Evolutionary conservation across 2,329 filamentous ascomycete genomes (phyloP), one percentile per base, ranked within the genome.

Genomic region (Xylaria digitata): DNA sequence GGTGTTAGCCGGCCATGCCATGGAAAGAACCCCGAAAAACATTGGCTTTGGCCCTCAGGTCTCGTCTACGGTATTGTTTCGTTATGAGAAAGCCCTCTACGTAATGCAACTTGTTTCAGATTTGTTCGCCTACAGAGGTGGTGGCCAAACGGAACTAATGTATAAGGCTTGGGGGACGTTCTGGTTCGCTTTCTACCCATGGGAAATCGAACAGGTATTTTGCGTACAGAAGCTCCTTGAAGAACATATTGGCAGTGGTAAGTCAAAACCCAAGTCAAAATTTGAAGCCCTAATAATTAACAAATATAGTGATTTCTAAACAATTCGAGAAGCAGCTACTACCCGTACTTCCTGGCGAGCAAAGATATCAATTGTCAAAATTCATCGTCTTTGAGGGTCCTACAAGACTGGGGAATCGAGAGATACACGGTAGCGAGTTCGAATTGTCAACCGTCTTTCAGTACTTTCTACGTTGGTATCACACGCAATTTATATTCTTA

Each of bases 151-250:
- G 21, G 2, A 9, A 0, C 1, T 1, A 6, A 48, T 62, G 59
- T 4, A 53, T 3, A 1, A 21, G 42, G 53, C 58, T 19, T 63
- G 63, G 63, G 59, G 53, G 1, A n/a, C 5, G 3, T 67, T 65
- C 43, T 67, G 65, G 60, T 46, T 17, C 23, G 15, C 23, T 1
- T n/a, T 63, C 3, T 11, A 17, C 2, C 65, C 61, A 23, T 63
- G 65, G 65, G 65, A 67, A 15, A 9, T 64, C 17, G 60, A 61
- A n/a, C 65, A 67, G 30, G 50, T 67, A 2, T 54, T 23, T 19
- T 43, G 54, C 17, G 50, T 48, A 9, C 49, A 64, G 43, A 43
- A 17, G 42, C 34, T 61, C 11, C 26, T 67, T 4, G 13, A 26
- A 9, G 8, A 7, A 9, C 6, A 52, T n/a, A n/a, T 61, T 11